A percentile compares a stretch with the other conserved stretches of the same genome.
Evolutionary conservation across 2,329 filamentous ascomycete species (phyloP).

Genomic region (Paecilomyces formosus): DNA sequence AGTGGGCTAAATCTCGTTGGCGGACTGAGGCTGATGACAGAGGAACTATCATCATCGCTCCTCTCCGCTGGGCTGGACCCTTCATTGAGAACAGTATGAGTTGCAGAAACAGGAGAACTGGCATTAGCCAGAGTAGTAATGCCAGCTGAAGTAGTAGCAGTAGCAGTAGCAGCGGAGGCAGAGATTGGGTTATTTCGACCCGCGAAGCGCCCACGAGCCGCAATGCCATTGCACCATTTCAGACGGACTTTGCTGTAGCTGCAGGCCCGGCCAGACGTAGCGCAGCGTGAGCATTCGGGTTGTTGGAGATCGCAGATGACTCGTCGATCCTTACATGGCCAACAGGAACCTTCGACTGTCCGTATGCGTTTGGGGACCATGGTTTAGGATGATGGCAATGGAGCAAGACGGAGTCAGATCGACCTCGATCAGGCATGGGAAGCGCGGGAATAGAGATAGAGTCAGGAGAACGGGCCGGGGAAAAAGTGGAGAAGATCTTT

Average conservation of each 20-base stretch:
- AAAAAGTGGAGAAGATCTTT: no score
- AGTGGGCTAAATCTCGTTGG: not conserved
- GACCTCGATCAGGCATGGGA: no score
- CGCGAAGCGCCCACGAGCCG: conserved; percentile 10
- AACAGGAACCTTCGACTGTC: conserved; percentile 36
- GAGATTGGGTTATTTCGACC: conserved; percentile 5
- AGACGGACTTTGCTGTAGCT: conserved; percentile 34
- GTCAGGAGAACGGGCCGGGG: no score
- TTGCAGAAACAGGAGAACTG: not conserved
- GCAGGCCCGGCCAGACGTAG: conserved; percentile 14
- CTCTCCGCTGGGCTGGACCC: not conserved
- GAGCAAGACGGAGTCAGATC: no score
- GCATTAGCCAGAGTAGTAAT: not conserved
- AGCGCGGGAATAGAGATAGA: no score
- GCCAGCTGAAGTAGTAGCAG: not conserved
- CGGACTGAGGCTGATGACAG: not conserved
- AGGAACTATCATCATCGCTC: not conserved
- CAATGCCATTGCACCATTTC: conserved; percentile 33
- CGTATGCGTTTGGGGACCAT: conserved; percentile 16
- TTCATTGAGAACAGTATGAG: not conserved
- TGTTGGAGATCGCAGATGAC: conserved; percentile 37
- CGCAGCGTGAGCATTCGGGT: conserved; percentile 32
- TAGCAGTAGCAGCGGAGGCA: conserved; percentile 1
- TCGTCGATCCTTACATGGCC: conserved; percentile 39
- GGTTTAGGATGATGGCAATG: not conserved